Base-by-base conservation (phyloP, 1,284 basidiomycete genomes). In the Naganishia liquefaciens region DNA sequence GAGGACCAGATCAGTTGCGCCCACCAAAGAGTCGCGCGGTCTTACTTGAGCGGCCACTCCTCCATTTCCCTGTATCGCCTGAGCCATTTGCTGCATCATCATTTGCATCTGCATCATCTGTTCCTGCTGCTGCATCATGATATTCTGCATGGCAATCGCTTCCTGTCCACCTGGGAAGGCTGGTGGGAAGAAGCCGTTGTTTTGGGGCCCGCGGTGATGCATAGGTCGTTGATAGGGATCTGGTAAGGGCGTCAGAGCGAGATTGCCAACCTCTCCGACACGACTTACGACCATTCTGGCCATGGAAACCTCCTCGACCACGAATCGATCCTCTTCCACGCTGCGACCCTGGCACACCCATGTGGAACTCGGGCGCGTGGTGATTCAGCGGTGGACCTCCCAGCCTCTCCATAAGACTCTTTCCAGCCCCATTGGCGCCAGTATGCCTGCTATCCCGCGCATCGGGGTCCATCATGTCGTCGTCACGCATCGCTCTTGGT, bases 81-180 rank as follows among this genome's bases (percentile, higher is more conserved):
- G 70, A 42, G 71, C 70, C 78, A 80, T 80, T 63, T 76, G 70
- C 27, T 71, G 66, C 73, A 79, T 78, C 74, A 79, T 78, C 58
- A 76, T 69, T 17, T 77, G 75, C 79, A 80, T 80, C 65, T 79
- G 78, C 57, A 73, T 74, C 79, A 80, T 79, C 66, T 74, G 76
- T 62, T 76, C 77, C 71, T 79, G 78, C 75, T 79, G 77, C 70
- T 76, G 76, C 40, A 50, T 62, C 76, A 79, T 78, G 75, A 80
- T 79, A 68, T 78, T 77, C 67, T 78, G 77, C 74, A 80, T 77
- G 17, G 61, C 62, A 58, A 66, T 57, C 21, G 57, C 53, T 47
- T 67, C 51, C 7, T 30, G 49, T 27, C 53, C 54, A 23, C 60
- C 54, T 28, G 60, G 60, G 53, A 62, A 51, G 27, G 55, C 53